A percentile compares a stretch with the other conserved stretches of the same genome.
phyloP scores from a whole-genome alignment of 345 rosid species.

The Noccaea bulbosa region DNA sequence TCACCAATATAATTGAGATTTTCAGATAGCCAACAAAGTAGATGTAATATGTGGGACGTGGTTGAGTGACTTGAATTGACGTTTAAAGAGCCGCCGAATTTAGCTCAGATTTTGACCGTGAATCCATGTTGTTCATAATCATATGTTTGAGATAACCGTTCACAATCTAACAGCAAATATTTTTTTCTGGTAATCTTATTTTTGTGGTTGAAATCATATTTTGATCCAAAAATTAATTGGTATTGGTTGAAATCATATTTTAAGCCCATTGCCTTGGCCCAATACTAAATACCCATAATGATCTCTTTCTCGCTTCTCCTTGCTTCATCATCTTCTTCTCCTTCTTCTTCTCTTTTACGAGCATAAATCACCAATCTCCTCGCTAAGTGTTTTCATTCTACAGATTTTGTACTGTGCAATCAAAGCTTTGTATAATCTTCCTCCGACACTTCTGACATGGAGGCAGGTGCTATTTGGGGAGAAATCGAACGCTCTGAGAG shows the following conservation, averaged over 20 bases:
- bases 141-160: slow-evolving; percentile 1
- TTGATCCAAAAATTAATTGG: not conserved
- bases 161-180: not conserved
- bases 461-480: slow-evolving; percentile 34
- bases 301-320: not conserved
- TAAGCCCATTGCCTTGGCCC: slow-evolving; percentile 18
- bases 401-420: not conserved
- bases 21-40: slow-evolving; percentile 28
- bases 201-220: not conserved
- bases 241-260: too few species aligned
- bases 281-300: slow-evolving; percentile 12
- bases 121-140: not conserved
- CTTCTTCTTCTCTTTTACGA: not conserved
- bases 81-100: slow-evolving; percentile 32
- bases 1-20: not conserved
- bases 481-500: slow-evolving; percentile 49
- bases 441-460: slow-evolving; percentile 25
- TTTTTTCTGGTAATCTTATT: not conserved
- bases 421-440: slow-evolving; percentile 1
- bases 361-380: slow-evolving; percentile 12
- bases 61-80: slow-evolving; percentile 1
- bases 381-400: not conserved
- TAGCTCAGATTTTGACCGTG: not conserved
- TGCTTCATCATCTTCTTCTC: not conserved
- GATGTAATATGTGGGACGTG: slow-evolving; percentile 15